phyloP scores from a whole-genome alignment of 2,329 filamentous ascomycete species.

The Lasiodiplodia sp. region DNA sequence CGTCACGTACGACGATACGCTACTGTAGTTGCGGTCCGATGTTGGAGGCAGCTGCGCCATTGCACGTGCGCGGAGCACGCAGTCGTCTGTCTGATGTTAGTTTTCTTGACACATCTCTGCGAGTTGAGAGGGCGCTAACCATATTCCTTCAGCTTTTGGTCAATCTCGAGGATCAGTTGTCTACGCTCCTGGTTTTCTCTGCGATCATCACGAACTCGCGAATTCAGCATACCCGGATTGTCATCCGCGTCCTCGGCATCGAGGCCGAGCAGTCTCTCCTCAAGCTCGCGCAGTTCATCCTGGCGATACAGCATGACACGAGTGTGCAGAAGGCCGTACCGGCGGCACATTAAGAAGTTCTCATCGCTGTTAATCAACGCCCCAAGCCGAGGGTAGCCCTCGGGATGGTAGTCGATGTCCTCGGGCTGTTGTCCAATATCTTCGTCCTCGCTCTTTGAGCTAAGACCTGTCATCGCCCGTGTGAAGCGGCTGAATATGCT shows the following conservation, averaged over 20 bases:
- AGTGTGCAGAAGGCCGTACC: slow-evolving; percentile 32
- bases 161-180: slow-evolving; percentile 31
- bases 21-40: slow-evolving; percentile 31
- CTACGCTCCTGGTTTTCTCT: slow-evolving; percentile 24
- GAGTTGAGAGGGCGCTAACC: not conserved
- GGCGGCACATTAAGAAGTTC: slow-evolving; percentile 37
- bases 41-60: slow-evolving; percentile 31
- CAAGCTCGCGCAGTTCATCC: slow-evolving; percentile 31
- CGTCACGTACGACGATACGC: slow-evolving; percentile 31
- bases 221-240: slow-evolving; percentile 23
- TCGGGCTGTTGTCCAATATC: not conserved
- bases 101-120: not conserved
- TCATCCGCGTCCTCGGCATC: slow-evolving; percentile 30
- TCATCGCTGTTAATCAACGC: slow-evolving; percentile 38
- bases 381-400: slow-evolving; percentile 36
- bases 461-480: not conserved
- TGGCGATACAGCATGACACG: slow-evolving; percentile 34
- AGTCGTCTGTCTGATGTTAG: slow-evolving; percentile 29
- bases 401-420: slow-evolving; percentile 20
- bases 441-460: slow-evolving; percentile 2
- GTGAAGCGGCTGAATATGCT: slow-evolving; percentile 1
- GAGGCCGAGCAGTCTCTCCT: slow-evolving; percentile 28
- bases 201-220: slow-evolving; percentile 23
- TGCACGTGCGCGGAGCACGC: slow-evolving; percentile 29
- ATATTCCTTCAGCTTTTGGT: slow-evolving; percentile 31